phyloP scores from a whole-genome alignment of 2,329 filamentous ascomycete species.

The Hypoxylon rubiginosum region DNA sequence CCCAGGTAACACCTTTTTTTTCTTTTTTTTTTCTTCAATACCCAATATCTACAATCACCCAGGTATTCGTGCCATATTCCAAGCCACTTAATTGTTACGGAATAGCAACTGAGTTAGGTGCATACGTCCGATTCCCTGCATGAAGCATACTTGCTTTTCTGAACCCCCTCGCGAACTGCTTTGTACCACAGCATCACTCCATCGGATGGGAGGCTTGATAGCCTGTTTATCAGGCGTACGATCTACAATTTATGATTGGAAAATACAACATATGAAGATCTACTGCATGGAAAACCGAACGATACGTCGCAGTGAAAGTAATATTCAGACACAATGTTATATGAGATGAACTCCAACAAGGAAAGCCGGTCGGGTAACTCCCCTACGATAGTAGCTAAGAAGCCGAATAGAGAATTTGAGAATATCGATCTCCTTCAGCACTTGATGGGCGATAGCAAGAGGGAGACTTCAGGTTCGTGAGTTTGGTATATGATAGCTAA shows the following conservation, averaged over 20 bases:
- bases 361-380: constrained; percentile 2
- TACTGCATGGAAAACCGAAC: background rate
- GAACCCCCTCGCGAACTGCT: background rate
- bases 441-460: constrained; percentile 13
- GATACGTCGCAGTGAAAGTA: background rate
- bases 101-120: too few relatives aligned
- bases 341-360: constrained; percentile 8
- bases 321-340: background rate
- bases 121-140: too few relatives aligned
- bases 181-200: background rate
- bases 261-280: background rate
- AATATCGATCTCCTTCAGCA: constrained; percentile 24
- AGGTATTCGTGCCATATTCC: too few relatives aligned
- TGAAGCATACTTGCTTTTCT: too few relatives aligned
- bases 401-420: constrained; percentile 23
- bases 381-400: background rate
- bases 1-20: too few relatives aligned
- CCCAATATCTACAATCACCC: too few relatives aligned
- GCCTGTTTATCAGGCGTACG: background rate
- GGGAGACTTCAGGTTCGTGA: background rate
- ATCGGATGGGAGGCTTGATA: background rate
- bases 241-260: background rate
- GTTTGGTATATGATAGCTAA: background rate
- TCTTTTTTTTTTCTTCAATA: too few relatives aligned
- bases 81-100: too few relatives aligned